These are phyloP conservation scores for Rhodotorula babjevae DNA, from an alignment of 768 basidiomycete species.

Conservation along the genomic window DNA sequence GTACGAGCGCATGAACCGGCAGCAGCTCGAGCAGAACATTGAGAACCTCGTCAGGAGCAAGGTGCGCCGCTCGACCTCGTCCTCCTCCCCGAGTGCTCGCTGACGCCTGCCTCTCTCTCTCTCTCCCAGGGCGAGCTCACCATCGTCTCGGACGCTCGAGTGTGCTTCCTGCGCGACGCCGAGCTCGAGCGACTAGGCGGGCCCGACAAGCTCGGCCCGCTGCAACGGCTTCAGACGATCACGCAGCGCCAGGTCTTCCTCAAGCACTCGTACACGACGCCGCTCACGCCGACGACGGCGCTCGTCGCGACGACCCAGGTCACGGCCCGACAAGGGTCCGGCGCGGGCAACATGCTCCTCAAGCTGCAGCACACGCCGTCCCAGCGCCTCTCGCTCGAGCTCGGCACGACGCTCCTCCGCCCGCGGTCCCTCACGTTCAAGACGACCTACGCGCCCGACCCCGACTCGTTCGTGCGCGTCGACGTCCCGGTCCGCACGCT, in stretches of 20 bases:
- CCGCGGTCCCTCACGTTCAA: constrained; percentile 52
- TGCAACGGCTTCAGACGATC: constrained; percentile 12
- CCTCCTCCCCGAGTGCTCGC: too few relatives aligned
- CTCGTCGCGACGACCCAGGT: constrained; percentile 46
- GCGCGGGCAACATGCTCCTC: constrained; percentile 57
- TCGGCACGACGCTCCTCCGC: constrained; percentile 47
- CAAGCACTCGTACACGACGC: constrained; percentile 49
- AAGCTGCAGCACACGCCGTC: constrained; percentile 52
- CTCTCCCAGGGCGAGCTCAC: constrained; percentile 26
- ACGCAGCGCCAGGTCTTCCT: constrained; percentile 43
- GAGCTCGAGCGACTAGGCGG: constrained; percentile 19
- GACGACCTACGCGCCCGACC: constrained; percentile 54
- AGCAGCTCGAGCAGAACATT: constrained; percentile 37
- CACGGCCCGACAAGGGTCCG: constrained; percentile 44
- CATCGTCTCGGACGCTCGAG: constrained; percentile 27
- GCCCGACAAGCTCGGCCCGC: constrained; percentile 1
- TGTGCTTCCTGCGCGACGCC: constrained; percentile 18
- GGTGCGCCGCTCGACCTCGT: constrained; percentile 15
- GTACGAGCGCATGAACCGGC: constrained; percentile 32
- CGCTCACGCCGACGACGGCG: constrained; percentile 44
- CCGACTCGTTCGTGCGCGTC: constrained; percentile 39
- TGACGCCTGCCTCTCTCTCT: too few relatives aligned
- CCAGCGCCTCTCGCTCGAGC: constrained; percentile 24
- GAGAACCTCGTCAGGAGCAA: constrained; percentile 39
- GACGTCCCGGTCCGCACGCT: constrained; percentile 45